These are phyloP conservation scores for Chimonanthus praecox DNA, from an alignment of 164 flowering plant species.

Conservation along the genomic window DNA sequence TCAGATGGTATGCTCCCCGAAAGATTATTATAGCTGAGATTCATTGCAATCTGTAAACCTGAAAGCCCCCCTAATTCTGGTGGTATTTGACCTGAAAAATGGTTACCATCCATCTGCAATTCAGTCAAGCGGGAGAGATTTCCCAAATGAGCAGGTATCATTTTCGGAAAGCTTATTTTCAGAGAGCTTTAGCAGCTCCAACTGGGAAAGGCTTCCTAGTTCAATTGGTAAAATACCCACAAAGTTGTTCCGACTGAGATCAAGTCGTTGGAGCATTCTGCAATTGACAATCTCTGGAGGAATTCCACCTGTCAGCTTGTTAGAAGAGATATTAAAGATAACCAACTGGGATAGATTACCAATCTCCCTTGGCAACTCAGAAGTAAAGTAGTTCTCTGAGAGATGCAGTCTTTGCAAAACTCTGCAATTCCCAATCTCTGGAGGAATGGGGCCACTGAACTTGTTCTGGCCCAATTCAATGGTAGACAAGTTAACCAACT, in stretches of 20 bases:
- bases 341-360: constrained; percentile 63
- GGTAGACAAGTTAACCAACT: constrained; percentile 62
- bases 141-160: constrained; percentile 64
- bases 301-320: constrained; percentile 58
- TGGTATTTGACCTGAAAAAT: constrained; percentile 74
- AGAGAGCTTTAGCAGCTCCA: constrained; percentile 77
- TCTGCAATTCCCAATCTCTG: constrained; percentile 57
- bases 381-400: constrained; percentile 56
- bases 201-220: constrained; percentile 63
- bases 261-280: constrained; percentile 82
- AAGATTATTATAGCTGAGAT: constrained; percentile 77
- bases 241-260: constrained; percentile 73
- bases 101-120: constrained; percentile 84
- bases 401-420: constrained; percentile 74
- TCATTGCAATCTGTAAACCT: constrained; percentile 86
- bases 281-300: constrained; percentile 65
- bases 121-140: constrained; percentile 72
- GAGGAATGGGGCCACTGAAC: constrained; percentile 75
- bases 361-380: constrained; percentile 70
- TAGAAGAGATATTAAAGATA: constrained; percentile 82
- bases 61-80: constrained; percentile 63
- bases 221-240: constrained; percentile 49
- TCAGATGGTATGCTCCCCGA: constrained; percentile 67
- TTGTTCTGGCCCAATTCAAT: constrained; percentile 66
- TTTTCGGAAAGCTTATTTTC: constrained; percentile 70